These are phyloP conservation scores for Globisporangium middletonii DNA, from an alignment of 352 stramenopile genomes.

Conservation along the genomic window DNA sequence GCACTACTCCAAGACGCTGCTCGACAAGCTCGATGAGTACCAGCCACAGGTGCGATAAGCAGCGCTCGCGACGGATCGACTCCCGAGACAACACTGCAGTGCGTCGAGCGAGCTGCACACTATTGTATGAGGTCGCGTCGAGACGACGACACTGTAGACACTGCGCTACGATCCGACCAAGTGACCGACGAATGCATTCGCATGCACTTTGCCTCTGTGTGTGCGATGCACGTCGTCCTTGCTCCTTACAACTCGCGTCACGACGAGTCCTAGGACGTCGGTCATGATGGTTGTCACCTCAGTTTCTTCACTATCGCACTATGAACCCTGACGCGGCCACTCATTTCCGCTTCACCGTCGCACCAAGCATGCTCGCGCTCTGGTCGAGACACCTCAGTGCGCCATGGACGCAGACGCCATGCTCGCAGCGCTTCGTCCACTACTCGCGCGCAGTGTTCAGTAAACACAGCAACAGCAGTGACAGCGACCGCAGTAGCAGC, in stretches of 20 bases:
- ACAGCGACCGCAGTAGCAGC: neutral
- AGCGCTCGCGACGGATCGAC: neutral
- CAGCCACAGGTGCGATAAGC: constrained; percentile 81
- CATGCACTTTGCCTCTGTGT: no score
- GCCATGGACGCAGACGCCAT: constrained; percentile 5
- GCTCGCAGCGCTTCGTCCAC: constrained; percentile 2
- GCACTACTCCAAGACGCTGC: constrained; percentile 94
- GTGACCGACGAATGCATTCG: no score
- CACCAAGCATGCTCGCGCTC: constrained; percentile 30
- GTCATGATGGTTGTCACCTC: neutral
- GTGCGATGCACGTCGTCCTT: no score
- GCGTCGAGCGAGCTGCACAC: neutral
- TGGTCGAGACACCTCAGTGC: constrained; percentile 23
- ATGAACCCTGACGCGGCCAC: neutral
- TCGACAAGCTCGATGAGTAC: constrained; percentile 95
- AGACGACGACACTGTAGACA: neutral
- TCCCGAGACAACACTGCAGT: neutral
- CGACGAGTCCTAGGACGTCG: no score
- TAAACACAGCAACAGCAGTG: neutral
- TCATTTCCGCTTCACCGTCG: neutral
- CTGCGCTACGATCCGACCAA: no score
- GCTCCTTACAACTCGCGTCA: no score
- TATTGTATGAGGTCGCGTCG: neutral
- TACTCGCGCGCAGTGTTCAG: neutral
- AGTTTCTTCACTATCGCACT: constrained; percentile 6